phyloP scores from a whole-genome alignment of 169 alveolate species.

The Plasmodium falciparum region DNA sequence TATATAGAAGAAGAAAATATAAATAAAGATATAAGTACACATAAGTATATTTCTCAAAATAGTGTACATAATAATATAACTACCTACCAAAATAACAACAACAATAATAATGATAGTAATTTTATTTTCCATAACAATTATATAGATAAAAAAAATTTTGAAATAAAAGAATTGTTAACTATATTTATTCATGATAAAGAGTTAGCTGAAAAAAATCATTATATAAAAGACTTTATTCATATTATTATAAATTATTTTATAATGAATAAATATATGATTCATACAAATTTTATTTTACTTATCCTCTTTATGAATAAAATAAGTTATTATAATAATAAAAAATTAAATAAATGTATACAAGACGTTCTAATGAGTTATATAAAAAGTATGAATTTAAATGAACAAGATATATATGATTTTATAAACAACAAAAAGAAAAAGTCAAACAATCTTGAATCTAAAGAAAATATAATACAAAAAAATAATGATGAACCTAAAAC shows the following conservation, averaged over 20 bases:
- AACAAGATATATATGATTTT: constrained; percentile 33
- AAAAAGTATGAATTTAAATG: constrained; percentile 32
- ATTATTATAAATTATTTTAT: constrained; percentile 19
- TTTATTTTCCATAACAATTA: neutral
- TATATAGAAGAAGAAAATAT: constrained; percentile 14
- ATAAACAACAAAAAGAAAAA: constrained; percentile 13
- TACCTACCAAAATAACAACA: too few relatives aligned
- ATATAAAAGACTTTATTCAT: constrained; percentile 31
- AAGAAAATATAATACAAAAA: too few relatives aligned
- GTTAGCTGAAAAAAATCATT: constrained; percentile 39
- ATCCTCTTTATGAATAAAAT: constrained; percentile 36
- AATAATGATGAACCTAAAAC: neutral
- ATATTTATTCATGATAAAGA: constrained; percentile 63
- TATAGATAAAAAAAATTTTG: constrained; percentile 1
- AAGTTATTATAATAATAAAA: constrained; percentile 44
- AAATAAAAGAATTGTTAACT: constrained; percentile 45
- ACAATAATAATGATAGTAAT: neutral
- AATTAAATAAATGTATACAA: constrained; percentile 35
- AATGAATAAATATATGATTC: neutral
- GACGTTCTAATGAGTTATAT: constrained; percentile 5
- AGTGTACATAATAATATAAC: too few relatives aligned
- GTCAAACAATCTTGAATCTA: neutral
- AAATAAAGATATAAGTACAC: neutral
- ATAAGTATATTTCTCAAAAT: too few relatives aligned
- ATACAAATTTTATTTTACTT: constrained; percentile 16